Conservation (phyloP, 345 rosid species). For the Sisymbrium altissimum region DNA sequence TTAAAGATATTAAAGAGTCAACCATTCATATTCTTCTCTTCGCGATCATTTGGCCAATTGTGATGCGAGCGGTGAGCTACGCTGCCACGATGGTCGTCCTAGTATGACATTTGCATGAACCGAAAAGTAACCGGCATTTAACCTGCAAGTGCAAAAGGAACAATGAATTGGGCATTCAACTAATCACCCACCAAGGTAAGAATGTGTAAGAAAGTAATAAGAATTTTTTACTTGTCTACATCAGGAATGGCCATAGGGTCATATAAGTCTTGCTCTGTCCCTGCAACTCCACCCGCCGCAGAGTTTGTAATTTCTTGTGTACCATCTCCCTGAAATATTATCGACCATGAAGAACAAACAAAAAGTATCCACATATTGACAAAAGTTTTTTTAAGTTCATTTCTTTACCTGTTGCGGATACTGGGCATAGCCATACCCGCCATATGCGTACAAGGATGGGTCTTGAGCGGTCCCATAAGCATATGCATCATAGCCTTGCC, state of each 20-base stretch:
- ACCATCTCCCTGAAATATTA: slow-evolving; percentile 63
- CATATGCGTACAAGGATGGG: slow-evolving; percentile 85
- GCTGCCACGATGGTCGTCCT: slow-evolving; percentile 72
- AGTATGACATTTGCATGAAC: slow-evolving; percentile 69
- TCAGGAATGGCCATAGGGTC: slow-evolving; percentile 89
- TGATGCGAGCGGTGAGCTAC: slow-evolving; percentile 51
- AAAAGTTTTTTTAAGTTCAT: not conserved
- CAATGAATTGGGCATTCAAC: slow-evolving; percentile 7
- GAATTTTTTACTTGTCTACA: slow-evolving; percentile 64
- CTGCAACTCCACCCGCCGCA: slow-evolving; percentile 45
- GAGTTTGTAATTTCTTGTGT: slow-evolving; percentile 52
- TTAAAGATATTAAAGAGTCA: slow-evolving; percentile 15
- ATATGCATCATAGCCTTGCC: slow-evolving; percentile 90
- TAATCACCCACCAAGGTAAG: not conserved
- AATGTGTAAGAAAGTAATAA: not conserved
- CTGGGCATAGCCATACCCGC: slow-evolving; percentile 87
- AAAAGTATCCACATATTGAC: not conserved
- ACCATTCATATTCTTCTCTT: not conserved
- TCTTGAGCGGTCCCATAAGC: slow-evolving; percentile 77
- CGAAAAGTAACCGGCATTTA: slow-evolving; percentile 73
- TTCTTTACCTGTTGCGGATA: slow-evolving; percentile 72
- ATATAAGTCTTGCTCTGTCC: slow-evolving; percentile 61
- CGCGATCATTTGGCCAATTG: slow-evolving; percentile 27
- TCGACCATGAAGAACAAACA: not conserved
- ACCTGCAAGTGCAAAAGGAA: slow-evolving; percentile 45